Base-by-base conservation (phyloP, 1,284 basidiomycete species). In the Marasmius tenuissimus region DNA sequence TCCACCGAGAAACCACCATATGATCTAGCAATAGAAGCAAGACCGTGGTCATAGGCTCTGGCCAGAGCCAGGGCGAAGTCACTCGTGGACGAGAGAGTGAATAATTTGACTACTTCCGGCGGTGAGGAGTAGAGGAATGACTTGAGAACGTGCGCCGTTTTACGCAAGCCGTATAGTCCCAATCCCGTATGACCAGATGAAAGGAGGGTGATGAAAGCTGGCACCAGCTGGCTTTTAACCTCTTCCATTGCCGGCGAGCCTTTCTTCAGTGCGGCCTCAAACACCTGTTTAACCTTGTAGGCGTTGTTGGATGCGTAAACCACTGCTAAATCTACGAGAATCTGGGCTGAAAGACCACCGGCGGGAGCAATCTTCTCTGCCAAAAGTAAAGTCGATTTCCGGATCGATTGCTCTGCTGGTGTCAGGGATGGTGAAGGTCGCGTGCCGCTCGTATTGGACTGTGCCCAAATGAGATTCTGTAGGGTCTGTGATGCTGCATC, bases 91-190 rank as follows among this genome's bases (percentile, higher is more conserved):
- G n/a, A n/a, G n/a, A 77, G 78, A 2, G 81, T 75, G 61, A 91
- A 89, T 7, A 75, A 71, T 6, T 79, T 80, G 2, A 83, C 65
- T 27, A 86, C 70, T 3, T 76, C 73, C 0, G 77, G 71, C 14
- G 87, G 81, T n/a, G 78, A 76, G 20, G 79, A 76, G 3, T 78
- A 79, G 1, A 91, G 74, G 66, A 90, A 78, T 49, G 79, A 80
- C n/a, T 79, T 70, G 49, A 90, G 72, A 66, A 85, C 83, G 67
- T 85, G 80, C 0, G 83, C 75, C 1, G 83, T 78, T 71, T 90
- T 91, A 35, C 89, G 82, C 59, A 89, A 75, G 38, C 78, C 82
- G 60, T 90, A 89, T 0, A 90, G 73, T 9, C 87, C 88, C 42
- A 45, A 45, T 62, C 81, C 75, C 0, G 77, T 74, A 11, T 73